A percentile compares a stretch with the other conserved stretches of the same genome.
phyloP scores from a whole-genome alignment of 1,284 basidiomycete genomes.

The Sporisorium graminicola region DNA sequence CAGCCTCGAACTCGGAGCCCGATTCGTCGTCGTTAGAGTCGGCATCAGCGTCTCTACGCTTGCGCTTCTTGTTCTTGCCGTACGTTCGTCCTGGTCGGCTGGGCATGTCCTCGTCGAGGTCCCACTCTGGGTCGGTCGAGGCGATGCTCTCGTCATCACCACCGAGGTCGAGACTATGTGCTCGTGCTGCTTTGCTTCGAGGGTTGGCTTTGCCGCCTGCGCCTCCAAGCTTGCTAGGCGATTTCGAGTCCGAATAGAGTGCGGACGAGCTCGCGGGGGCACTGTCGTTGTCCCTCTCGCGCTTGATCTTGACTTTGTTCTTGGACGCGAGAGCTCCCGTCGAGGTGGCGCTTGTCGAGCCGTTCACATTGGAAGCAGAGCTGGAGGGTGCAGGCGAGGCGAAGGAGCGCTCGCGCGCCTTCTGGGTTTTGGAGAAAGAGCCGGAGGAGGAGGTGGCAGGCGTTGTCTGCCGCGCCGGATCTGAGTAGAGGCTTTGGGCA shows the following conservation, averaged over 20 bases:
- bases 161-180: conserved; percentile 28
- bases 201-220: conserved; percentile 32
- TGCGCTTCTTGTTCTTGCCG: conserved; percentile 54
- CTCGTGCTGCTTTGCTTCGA: conserved; percentile 39
- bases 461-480: conserved; percentile 25
- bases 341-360: conserved; percentile 15
- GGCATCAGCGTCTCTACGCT: conserved; percentile 33
- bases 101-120: conserved; percentile 54
- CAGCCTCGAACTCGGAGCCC: conserved; percentile 51
- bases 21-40: conserved; percentile 52
- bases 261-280: conserved; percentile 30
- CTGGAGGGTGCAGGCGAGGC: conserved; percentile 35
- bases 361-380: conserved; percentile 19
- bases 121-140: conserved; percentile 56
- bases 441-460: conserved; percentile 8
- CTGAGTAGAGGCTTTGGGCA: conserved; percentile 36
- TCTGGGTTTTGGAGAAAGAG: conserved; percentile 27
- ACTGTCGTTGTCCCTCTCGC: conserved; percentile 44
- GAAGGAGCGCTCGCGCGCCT: conserved; percentile 39
- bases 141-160: conserved; percentile 48
- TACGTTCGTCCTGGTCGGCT: conserved; percentile 55
- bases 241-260: conserved; percentile 29
- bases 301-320: conserved; percentile 50
- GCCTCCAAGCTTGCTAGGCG: conserved; percentile 21
- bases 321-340: conserved; percentile 13